These are phyloP conservation scores for Paramecium biaurelia DNA, from an alignment of 73 alveolate genomes.

Conservation along the genomic window DNA sequence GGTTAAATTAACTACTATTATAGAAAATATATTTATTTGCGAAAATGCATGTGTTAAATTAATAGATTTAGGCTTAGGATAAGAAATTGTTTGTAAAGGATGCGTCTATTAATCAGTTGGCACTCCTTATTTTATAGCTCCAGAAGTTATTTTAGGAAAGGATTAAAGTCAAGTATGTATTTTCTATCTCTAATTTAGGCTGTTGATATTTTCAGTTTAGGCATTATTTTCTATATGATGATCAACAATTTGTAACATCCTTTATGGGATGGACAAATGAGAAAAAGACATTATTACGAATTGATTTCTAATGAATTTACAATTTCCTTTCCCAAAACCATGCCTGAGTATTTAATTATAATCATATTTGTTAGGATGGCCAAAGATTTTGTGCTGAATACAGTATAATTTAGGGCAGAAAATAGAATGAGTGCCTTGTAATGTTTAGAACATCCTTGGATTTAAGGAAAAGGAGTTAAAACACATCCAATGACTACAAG, in stretches of 20 bases:
- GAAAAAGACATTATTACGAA: slow-evolving; percentile 18
- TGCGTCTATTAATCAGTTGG: background rate
- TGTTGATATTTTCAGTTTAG: slow-evolving; percentile 43
- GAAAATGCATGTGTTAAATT: background rate
- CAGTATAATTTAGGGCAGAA: background rate
- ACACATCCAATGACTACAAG: background rate
- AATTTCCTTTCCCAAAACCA: background rate
- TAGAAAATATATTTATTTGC: slow-evolving; percentile 22
- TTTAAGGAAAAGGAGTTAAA: background rate
- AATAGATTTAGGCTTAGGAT: slow-evolving; percentile 8
- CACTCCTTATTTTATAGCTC: background rate
- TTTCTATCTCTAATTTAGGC: background rate
- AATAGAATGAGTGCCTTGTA: slow-evolving; percentile 1
- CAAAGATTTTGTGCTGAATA: background rate
- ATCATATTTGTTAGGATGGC: background rate
- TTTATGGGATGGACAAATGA: slow-evolving; percentile 23
- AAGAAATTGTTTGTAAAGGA: slow-evolving; percentile 38
- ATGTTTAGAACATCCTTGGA: slow-evolving; percentile 45
- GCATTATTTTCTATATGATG: slow-evolving; percentile 8
- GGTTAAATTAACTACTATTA: background rate
- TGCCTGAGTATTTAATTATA: background rate
- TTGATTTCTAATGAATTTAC: background rate
- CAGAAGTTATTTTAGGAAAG: background rate
- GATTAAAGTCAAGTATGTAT: background rate
- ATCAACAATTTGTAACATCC: slow-evolving; percentile 14